phyloP scores from a whole-genome alignment of 2,329 filamentous ascomycete genomes.

The Lachnellula hyalina region DNA sequence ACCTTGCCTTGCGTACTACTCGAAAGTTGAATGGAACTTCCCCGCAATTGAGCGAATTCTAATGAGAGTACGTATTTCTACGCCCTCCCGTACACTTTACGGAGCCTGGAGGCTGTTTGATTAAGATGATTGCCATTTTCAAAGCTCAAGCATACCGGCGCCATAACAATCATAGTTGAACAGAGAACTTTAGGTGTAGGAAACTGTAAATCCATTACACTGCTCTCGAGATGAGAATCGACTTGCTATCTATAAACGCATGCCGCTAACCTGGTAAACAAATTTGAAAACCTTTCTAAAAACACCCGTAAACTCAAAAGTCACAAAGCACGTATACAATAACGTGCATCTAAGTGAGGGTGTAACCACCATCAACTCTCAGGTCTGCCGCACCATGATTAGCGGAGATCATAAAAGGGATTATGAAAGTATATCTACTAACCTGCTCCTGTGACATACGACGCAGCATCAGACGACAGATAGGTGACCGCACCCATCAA shows the following conservation, averaged over 20 bases:
- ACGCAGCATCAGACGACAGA: conserved; percentile 51
- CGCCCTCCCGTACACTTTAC: no score
- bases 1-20: no score
- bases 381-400: conserved; percentile 17
- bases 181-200: no score
- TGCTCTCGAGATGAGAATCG: neutral
- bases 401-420: neutral
- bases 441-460: conserved; percentile 48
- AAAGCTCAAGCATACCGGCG: no score
- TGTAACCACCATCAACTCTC: conserved; percentile 82
- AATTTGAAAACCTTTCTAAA: no score
- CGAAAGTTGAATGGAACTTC: no score
- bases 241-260: neutral
- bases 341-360: conserved; percentile 54
- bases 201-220: no score
- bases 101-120: no score
- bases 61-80: no score
- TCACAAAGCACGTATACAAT: neutral
- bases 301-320: neutral
- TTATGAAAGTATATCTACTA: neutral
- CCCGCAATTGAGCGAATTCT: no score
- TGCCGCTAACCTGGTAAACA: neutral
- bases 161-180: no score
- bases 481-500: conserved; percentile 87
- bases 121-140: no score